Base-by-base conservation (phyloP, 495 filamentous ascomycete species). In the Aspergillus diversus region DNA sequence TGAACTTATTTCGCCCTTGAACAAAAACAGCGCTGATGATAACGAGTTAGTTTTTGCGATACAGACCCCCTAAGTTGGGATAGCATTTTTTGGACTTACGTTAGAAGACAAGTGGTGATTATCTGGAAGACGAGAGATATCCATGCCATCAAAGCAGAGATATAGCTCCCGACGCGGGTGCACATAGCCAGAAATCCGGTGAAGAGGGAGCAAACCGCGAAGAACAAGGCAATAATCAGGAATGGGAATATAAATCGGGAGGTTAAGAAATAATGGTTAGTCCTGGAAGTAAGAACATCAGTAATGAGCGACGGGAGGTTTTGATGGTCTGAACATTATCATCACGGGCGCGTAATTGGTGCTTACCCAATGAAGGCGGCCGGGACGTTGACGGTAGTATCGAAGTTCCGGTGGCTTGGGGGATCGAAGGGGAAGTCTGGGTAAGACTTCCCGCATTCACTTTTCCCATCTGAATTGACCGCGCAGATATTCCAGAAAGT, bases 401-500 rank as follows among this genome's bases (percentile, higher is more conserved):
- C 73, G 59, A 92, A 92, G 75, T 88, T 90, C 27, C 75, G 72
- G 57, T 66, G 57, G 54, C 72, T 69, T 43, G 84, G 80, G 17
- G 89, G 89, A 59, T 90, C 85, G 59, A 92, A 85, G 15, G 89
- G 86, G 63, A 82, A 85, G 35, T 86, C 88, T 0, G 87, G 81
- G 46, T 83, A 73, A 7, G 77, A 73, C 11, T 50, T 68, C 35
- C 83, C 80, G 72, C 89, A 92, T 49, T 81, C 64, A 65, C 84
- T 90, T 57, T 71, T 76, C 17, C 87, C 87, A 56, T 83, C 75
- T 43, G 54, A 42, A 5, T 65, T 71, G 33, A 83, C 84, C 32
- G 76, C 71, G 73, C 87, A 90, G n/a, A 94, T 73, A 67, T 88
- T 86, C 84, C 93, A 94, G 77, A 89, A 94, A 4, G 92, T 95